Base-by-base conservation (phyloP, 305 asterid species). In the Fraxinus sp. region DNA sequence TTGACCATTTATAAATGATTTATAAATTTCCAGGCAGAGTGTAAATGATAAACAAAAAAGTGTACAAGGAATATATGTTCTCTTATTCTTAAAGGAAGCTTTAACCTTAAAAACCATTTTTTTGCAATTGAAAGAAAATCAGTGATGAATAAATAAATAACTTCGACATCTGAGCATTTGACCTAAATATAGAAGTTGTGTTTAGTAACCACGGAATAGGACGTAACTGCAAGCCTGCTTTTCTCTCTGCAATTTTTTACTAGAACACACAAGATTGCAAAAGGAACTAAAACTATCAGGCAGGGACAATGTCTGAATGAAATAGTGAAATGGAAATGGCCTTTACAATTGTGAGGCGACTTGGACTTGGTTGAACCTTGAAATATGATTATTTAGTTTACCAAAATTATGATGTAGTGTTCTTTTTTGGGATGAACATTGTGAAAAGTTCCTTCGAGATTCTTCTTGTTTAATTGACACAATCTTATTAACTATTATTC, bases 401-500 rank as follows among this genome's bases (percentile, higher is more conserved):
- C 43, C 41, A 71, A 71, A 26, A 28, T 66, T 66, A 66, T 70
- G 22, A 66, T 71, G 22, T 32, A 71, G 18, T 70, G 24, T 71
- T 32, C 22, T 32, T 26, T 71, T 71, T 71, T 33, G 43, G 26
- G 77, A 13, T 28, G 75, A 32, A 28, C 41, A 13, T 30, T 70
- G 24, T 70, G 18, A 28, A 70, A 71, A 71, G 39, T 32, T 71
- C 20, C 43, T 71, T 20, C 5, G 0, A 13, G 26, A 71, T 32
- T 32, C 46, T 39, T 20, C 33, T 28, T 55, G 68, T 77, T 72
- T 33, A 28, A 70, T 52, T 86, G 33, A 59, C 22, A 18, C 36
- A 39, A 70, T 70, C 33, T 80, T 70, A 52, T 55, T 24, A 24
- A 11, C 22, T 32, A n/a, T 73, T 85, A 64, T 64, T 35, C 85